Conservation (phyloP, 2,329 filamentous ascomycete species). For the Botrytis paeoniae region DNA sequence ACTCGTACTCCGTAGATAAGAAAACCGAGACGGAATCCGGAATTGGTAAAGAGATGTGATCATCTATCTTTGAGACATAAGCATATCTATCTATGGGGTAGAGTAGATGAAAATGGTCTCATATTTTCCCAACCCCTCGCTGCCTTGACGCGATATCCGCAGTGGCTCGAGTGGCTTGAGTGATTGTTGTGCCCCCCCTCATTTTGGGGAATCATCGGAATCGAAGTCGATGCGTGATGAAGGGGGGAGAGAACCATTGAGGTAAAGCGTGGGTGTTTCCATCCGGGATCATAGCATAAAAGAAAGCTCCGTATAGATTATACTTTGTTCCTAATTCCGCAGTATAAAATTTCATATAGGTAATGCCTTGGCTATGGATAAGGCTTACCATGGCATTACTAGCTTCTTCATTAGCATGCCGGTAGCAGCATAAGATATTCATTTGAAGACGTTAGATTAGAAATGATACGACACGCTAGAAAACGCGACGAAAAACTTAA, state of each 20-base stretch:
- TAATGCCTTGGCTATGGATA: background rate
- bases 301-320: background rate
- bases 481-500: background rate
- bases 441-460: background rate
- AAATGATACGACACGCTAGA: conserved; percentile 2
- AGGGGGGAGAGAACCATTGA: background rate
- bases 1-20: conserved; percentile 5
- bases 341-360: background rate
- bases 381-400: background rate
- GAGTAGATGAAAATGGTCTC: conserved; percentile 8
- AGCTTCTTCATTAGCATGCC: no score
- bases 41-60: background rate
- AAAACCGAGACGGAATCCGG: background rate
- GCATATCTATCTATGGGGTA: background rate
- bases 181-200: background rate
- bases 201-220: conserved; percentile 9
- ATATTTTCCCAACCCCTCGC: conserved; percentile 4
- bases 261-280: background rate
- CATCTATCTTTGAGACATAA: background rate
- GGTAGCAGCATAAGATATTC: background rate
- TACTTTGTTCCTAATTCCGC: background rate
- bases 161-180: background rate
- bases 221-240: background rate
- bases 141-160: background rate
- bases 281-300: background rate